Conservation (phyloP, 345 rosid genomes). For the rapeseed (Brassica napus) region DNA sequence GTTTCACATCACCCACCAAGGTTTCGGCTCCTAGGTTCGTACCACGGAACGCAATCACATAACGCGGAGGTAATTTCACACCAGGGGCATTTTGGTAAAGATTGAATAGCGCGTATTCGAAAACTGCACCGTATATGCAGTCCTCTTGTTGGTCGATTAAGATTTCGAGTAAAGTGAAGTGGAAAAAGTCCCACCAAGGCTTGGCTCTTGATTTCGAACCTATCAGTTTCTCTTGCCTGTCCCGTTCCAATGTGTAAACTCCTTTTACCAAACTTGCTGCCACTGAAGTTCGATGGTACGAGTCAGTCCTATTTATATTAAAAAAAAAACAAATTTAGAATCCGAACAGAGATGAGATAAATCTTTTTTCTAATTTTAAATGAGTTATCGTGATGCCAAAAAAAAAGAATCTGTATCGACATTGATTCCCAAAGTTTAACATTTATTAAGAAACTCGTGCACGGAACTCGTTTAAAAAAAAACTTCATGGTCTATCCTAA, state of each 20-base stretch:
- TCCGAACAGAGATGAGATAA: neutral
- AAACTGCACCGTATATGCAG: conserved; percentile 65
- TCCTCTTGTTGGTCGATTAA: conserved; percentile 44
- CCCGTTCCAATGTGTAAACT: conserved; percentile 49
- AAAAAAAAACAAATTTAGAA: neutral
- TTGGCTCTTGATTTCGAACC: conserved; percentile 42
- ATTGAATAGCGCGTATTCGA: conserved; percentile 27
- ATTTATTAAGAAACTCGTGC: neutral
- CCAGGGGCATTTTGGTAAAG: neutral
- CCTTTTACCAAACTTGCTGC: conserved; percentile 55
- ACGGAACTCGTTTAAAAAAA: neutral
- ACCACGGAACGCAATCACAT: conserved; percentile 65
- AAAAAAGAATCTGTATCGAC: too few species aligned
- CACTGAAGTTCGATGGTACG: conserved; percentile 46
- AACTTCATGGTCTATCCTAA: neutral
- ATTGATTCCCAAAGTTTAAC: neutral
- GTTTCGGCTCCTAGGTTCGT: conserved; percentile 38
- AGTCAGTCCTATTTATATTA: conserved; percentile 39
- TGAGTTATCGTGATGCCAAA: neutral
- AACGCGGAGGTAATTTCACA: conserved; percentile 40
- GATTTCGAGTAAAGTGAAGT: conserved; percentile 41
- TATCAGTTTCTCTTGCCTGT: conserved; percentile 43
- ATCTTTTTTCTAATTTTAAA: neutral
- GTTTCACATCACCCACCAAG: conserved; percentile 35
- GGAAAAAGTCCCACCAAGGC: conserved; percentile 62